Percentiles rank a stretch among this genome's conserved stretches.
phyloP scores from a whole-genome alignment of 192 early-diverging fungal genomes.

The Coemansia sp. region DNA sequence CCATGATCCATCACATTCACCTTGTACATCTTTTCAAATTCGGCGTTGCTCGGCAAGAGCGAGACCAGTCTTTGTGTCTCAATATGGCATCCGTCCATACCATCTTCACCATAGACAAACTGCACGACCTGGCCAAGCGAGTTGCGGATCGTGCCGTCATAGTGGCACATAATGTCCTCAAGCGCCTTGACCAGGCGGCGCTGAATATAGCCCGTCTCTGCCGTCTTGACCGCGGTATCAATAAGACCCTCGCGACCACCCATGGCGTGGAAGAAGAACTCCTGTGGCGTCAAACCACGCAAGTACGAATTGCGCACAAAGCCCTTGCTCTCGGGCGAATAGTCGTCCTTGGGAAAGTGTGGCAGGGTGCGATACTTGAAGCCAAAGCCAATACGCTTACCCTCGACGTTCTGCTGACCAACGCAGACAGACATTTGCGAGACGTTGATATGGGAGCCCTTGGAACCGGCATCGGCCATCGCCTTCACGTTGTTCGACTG shows the following conservation, averaged over 20 bases:
- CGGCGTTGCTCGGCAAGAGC: slow-evolving; percentile 64
- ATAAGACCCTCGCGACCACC: slow-evolving; percentile 99
- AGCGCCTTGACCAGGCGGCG: slow-evolving; percentile 97
- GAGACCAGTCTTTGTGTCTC: slow-evolving; percentile 78
- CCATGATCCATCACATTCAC: slow-evolving; percentile 76
- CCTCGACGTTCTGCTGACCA: slow-evolving; percentile 99
- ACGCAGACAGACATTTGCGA: slow-evolving; percentile 99
- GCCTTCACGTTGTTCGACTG: slow-evolving; percentile 95
- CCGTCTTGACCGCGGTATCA: slow-evolving; percentile 98
- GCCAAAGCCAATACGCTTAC: slow-evolving; percentile 96
- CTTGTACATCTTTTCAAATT: slow-evolving; percentile 78
- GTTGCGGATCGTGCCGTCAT: slow-evolving; percentile 96
- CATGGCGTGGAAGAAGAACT: slow-evolving; percentile 99
- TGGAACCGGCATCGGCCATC: slow-evolving; percentile 96
- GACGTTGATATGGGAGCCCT: slow-evolving; percentile 94
- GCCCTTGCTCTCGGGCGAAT: slow-evolving; percentile 74
- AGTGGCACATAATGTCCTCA: slow-evolving; percentile 97
- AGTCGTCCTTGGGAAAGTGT: slow-evolving; percentile 98
- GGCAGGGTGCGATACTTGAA: slow-evolving; percentile 94
- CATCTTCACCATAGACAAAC: slow-evolving; percentile 98
- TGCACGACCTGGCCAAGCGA: slow-evolving; percentile 91
- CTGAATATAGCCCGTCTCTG: slow-evolving; percentile 99
- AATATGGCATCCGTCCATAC: slow-evolving; percentile 91
- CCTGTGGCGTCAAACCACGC: slow-evolving; percentile 92
- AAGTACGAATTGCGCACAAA: slow-evolving; percentile 59